Evolutionary conservation across 768 basidiomycete genomes (phyloP).

Genomic region (Pleurotus sapidus): DNA sequence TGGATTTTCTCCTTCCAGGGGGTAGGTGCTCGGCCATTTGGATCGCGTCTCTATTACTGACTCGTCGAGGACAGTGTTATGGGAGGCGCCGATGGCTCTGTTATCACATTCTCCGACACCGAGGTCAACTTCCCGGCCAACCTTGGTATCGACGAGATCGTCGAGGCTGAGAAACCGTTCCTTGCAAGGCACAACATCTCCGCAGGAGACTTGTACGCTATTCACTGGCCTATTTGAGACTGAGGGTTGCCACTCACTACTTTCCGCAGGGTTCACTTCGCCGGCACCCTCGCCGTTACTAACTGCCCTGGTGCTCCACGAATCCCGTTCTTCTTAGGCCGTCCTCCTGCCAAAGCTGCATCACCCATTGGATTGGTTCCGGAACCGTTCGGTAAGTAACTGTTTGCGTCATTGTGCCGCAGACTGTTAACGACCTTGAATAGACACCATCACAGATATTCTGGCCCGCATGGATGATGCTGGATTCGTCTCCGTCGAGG

Average conservation of each 20-base stretch:
- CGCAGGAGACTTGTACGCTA: conserved; percentile 43
- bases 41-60: neutral
- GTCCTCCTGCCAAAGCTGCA: conserved; percentile 28
- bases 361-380: conserved; percentile 27
- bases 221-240: neutral
- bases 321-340: conserved; percentile 37
- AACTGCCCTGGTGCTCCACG: conserved; percentile 44
- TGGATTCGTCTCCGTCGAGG: conserved; percentile 30
- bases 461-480: conserved; percentile 26
- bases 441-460: neutral
- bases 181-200: conserved; percentile 30
- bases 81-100: conserved; percentile 50
- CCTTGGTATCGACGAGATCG: conserved; percentile 38
- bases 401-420: neutral
- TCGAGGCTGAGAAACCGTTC: conserved; percentile 31
- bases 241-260: neutral
- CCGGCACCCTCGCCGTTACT: conserved; percentile 36
- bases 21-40: conserved; percentile 1
- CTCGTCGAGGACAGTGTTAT: conserved; percentile 19
- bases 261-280: conserved; percentile 37
- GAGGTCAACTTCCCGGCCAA: conserved; percentile 43
- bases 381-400: conserved; percentile 18
- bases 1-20: conserved; percentile 31
- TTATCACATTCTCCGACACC: conserved; percentile 39
- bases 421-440: neutral